Evolutionary conservation across 1,284 basidiomycete genomes (phyloP), one percentile per base, ranked within the genome.

Genomic region (Cutaneotrichosporon cutaneum): DNA sequence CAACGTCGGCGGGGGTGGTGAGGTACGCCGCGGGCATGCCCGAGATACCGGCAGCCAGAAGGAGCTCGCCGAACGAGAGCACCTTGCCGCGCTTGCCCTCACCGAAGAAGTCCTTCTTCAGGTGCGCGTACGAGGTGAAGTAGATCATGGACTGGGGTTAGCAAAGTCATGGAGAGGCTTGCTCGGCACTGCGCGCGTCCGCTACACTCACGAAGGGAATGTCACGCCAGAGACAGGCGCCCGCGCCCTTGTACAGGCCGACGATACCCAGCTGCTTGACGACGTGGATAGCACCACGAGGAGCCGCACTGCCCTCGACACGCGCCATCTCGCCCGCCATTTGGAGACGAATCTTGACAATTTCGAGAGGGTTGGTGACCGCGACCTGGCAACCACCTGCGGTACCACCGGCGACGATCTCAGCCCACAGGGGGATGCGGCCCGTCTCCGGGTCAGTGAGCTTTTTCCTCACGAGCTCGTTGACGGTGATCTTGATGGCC

Each of bases 381-480:
- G 94, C 92, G 70, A 99, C 95, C 88, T 99, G 95, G 76, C 92
- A 95, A 76, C 90, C 96, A 80, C 95, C 95, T 33, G 95, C 95
- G 42, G 86, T 83, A 73, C 90, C 95, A 83, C 95, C 95, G 45
- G 95, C 95, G 11, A 92, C 66, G 11, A 99, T 70, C 80, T 99
- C 96, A 90, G 91, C 94, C 21, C 75, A 73, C 36, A 97, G 73
- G 57, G 88, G 86, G 77, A 99, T 98, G 61, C 90, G 85, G 24
- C 96, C 96, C 8, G 94, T 97, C 77, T 95, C 92, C 33, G 93
- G 91, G 79, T 99, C 94, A 79, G 87, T 94, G 14, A 88, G 87
- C 61, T 87, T 85, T 21, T 86, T 84, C 58, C 95, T 87, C 36
- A 99, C 85, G 57, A 96, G 82, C 75, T 98, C 95, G 82, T 99